Evolutionary conservation across 805 yeast species (phyloP), one percentile per base, ranked within the genome.

Genomic region (Diddensiella transvaalensis): DNA sequence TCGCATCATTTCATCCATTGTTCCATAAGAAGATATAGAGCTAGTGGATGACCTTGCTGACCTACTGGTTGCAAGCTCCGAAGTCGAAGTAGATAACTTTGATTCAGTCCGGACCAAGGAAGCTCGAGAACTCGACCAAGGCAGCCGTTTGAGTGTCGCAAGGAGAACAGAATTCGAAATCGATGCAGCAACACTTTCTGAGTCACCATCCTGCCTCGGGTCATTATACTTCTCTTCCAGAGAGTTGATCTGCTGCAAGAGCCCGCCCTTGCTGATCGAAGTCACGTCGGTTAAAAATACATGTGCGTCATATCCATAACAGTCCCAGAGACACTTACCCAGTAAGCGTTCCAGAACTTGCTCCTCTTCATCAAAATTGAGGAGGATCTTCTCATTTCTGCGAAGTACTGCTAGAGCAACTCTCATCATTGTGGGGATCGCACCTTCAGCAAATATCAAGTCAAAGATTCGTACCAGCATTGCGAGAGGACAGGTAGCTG

Each of bases 401-500:
- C 73, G 59, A 37, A 81, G 64, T 18, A 81, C 66, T 0, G 82
- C 79, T 33, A 80, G 54, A 1, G 83, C 78, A 13, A 78, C 72
- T 53, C 82, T 75, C 64, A 82, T 72, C 49, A 80, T 73, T 59
- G 65, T 75, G 59, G 67, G 74, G 63, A 82, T 77, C 62, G 64
- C 74, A 22, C 70, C 86, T 77, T 72, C 83, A 63, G 68, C 73
- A 54, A 64, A 72, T 62, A 69, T 76, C 59, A 67, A 67, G 66
- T 70, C 85, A 73, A 72, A 80, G 64, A 62, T 71, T 61, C 66
- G 76, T 54, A 70, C 75, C 59, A 65, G 71, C 70, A 66, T 78
- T 56, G 49, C 71, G 62, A 66, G 72, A 1, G 86, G 86, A n/a
- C 81, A 71, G 37, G 82, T 81, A 26, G 78, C 77, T 1, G 83